Evolutionary conservation across 2,329 filamentous ascomycete species (phyloP).

Genomic region (Ophiostoma populinum): DNA sequence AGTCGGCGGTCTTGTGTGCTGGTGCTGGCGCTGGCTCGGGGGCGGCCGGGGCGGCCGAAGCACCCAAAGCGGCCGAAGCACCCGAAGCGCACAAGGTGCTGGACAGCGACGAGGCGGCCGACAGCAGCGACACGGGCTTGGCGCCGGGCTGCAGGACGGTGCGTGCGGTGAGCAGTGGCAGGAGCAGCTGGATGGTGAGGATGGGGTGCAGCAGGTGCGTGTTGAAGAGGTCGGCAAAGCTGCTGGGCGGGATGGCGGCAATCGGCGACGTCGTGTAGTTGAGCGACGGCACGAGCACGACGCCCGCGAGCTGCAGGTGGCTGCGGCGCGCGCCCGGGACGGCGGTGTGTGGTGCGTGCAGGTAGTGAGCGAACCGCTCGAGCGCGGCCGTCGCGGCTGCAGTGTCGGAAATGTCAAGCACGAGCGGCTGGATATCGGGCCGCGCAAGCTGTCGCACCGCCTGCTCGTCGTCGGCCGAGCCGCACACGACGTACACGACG

Average conservation of each 20-base stretch:
- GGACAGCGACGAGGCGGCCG: slow-evolving; percentile 21
- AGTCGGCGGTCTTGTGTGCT: slow-evolving; percentile 3
- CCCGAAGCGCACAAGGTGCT: slow-evolving; percentile 14
- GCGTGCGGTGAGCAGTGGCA: slow-evolving; percentile 55
- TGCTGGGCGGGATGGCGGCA: slow-evolving; percentile 66
- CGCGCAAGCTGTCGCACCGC: slow-evolving; percentile 60
- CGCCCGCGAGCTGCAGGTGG: slow-evolving; percentile 56
- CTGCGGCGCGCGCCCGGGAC: slow-evolving; percentile 62
- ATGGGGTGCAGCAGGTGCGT: slow-evolving; percentile 83
- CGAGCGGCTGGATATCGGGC: slow-evolving; percentile 64
- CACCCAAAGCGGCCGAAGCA: not conserved
- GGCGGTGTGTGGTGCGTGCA: slow-evolving; percentile 59
- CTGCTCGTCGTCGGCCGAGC: slow-evolving; percentile 69
- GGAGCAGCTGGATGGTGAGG: slow-evolving; percentile 71
- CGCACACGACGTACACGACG: slow-evolving; percentile 81
- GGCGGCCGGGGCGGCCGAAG: not conserved
- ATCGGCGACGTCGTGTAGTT: slow-evolving; percentile 72
- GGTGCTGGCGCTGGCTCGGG: not conserved
- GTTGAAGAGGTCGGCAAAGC: slow-evolving; percentile 81
- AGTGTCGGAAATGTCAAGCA: slow-evolving; percentile 70
- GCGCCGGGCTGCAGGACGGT: slow-evolving; percentile 24
- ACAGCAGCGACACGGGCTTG: slow-evolving; percentile 13
- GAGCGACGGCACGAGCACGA: slow-evolving; percentile 69
- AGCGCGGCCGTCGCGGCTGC: slow-evolving; percentile 50
- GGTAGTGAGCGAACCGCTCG: slow-evolving; percentile 51